These are phyloP conservation scores for Paramecium sexaurelia DNA, from an alignment of 73 alveolate genomes.

Conservation along the genomic window DNA sequence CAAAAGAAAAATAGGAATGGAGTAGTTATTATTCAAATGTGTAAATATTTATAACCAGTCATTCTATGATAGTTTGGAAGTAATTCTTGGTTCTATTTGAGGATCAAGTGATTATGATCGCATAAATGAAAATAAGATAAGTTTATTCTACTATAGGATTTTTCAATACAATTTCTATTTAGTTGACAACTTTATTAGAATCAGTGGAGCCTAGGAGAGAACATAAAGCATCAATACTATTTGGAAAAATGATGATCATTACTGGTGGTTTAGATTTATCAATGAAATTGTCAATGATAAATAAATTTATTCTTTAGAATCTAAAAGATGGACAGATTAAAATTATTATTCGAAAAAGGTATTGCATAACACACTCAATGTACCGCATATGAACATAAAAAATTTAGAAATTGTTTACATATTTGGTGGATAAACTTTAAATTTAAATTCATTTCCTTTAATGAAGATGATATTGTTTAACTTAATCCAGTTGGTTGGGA, in stretches of 20 bases:
- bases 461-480: conserved; percentile 10
- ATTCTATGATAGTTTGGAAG: conserved; percentile 10
- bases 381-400: not conserved
- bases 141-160: conserved; percentile 17
- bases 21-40: not conserved
- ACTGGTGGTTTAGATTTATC: conserved; percentile 54
- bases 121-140: conserved; percentile 32
- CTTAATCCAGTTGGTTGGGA: conserved; percentile 27
- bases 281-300: not conserved
- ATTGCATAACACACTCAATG: conserved; percentile 31
- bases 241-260: not conserved
- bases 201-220: conserved; percentile 50
- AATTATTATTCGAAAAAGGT: not conserved
- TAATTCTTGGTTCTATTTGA: not conserved
- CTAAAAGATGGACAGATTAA: not conserved
- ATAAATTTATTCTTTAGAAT: not conserved
- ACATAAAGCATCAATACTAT: conserved; percentile 32
- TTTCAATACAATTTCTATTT: not conserved
- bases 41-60: not conserved
- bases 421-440: not conserved
- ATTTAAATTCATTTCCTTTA: not conserved
- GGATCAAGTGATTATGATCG: conserved; percentile 34
- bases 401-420: not conserved
- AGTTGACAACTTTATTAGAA: conserved; percentile 5
- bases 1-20: conserved; percentile 10